Base-by-base conservation (phyloP, 352 stramenopile genomes). In the Pythium rishiriense region DNA sequence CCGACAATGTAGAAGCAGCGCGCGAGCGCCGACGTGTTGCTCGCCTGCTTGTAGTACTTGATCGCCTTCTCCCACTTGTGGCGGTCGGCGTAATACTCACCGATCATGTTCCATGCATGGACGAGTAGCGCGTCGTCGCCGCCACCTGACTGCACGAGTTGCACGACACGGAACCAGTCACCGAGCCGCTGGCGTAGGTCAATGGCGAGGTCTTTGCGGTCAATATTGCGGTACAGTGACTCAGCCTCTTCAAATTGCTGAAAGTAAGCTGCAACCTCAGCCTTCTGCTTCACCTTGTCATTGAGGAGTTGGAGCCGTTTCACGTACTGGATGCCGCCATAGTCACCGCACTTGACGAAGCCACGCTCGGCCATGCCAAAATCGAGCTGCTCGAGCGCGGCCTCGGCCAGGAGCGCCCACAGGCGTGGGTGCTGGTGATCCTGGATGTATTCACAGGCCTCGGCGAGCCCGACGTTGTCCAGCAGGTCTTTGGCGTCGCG, bases 191-290 rank as follows among this genome's bases (percentile, higher is more conserved):
- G 82, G 8, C 93, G 84, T 22, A 98, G 71, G 29, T 97, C 88
- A 43, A 98, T 95, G 24, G 93, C 92, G 12, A 98, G 68, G 60
- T 98, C 94, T 56, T 97, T 96, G n/a, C 94, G 85, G 58, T 98
- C 94, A 17, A 98, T 98, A 67, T 98, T 94, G 21, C 88, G 75
- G 73, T 98, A 97, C 21, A 97, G 64, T 26, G 78, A 75, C 64
- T 98, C 94, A 1, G 93, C 92, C 35, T 98, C 92, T 28, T 98
- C 93, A 65, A 97, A 97, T 9, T 93, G 84, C 60, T 97, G 82
- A 51, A 97, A 96, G 68, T 95, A 97, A 5, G 82, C 86, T 12
- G 81, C 81, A 33, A 97, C 87, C 64, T 98, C 91, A 5, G 94
- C 94, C 33, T 92, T 88, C 64, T 97, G 88, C 72, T 98, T 98